A percentile compares a stretch with the other conserved stretches of the same genome.
Evolutionary conservation across 305 asterid genomes (phyloP).

Genomic region (Fraxinus latifolia): DNA sequence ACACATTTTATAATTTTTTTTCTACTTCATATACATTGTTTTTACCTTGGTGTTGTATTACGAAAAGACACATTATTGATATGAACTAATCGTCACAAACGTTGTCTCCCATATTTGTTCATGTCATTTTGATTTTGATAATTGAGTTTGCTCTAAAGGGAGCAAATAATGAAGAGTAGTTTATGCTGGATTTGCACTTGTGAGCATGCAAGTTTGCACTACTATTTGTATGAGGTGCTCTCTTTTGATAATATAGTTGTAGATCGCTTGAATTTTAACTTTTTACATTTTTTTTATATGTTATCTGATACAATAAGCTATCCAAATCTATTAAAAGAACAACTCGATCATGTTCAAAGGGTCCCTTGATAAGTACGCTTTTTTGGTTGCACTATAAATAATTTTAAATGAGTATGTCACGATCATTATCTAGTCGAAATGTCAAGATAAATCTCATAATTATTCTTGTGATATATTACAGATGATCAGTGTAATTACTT

Average conservation of each 20-base stretch:
- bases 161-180: not conserved
- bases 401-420: not conserved
- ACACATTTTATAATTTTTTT: no score
- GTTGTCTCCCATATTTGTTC: not conserved
- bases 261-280: no score
- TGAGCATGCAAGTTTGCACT: not conserved
- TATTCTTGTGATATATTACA: not conserved
- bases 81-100: no score
- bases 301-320: no score
- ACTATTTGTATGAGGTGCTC: no score
- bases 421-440: not conserved
- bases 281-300: no score
- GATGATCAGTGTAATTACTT: not conserved
- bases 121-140: not conserved
- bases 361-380: not conserved
- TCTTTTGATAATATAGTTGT: no score
- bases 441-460: not conserved
- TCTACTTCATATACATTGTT: no score
- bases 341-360: not conserved
- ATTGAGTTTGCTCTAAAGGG: not conserved
- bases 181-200: not conserved
- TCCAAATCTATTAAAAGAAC: no score
- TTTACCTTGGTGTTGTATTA: no score
- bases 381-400: not conserved
- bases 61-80: no score